Base-by-base conservation (phyloP, 2,329 filamentous ascomycete genomes). In the Remersonia thermophila region DNA sequence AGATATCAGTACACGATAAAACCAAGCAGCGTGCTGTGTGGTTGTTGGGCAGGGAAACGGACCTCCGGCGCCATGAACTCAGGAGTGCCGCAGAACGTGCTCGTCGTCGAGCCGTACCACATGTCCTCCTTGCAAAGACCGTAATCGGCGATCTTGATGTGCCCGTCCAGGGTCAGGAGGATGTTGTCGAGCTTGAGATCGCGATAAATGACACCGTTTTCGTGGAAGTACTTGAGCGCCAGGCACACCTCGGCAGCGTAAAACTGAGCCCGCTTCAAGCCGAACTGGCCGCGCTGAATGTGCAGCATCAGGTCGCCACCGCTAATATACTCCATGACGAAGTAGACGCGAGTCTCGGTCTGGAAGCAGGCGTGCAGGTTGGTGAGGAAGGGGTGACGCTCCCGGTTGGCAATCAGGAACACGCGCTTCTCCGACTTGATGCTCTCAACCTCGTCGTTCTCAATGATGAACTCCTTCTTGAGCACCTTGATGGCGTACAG, bases 381-480 rank as follows among this genome's bases (percentile, higher is more conserved):
- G 33, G 93, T 79, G 48, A 98, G 62, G 73, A 98, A 98, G 0
- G 93, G 91, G 55, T 98, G 91, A 11, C 84, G 78, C 56, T 96
- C 91, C 57, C 93, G 86, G 65, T 98, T 98, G 25, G 91, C 91
- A 55, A 98, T 82, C 56, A 98, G 59, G 65, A 96, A 94, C 12
- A 98, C 93, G 45, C 91, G 75, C 72, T 98, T 98, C 62, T 98
- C 91, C 0, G 91, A 98, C 46, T 89, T 77, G 29, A 86, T 95
- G 60, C 89, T 96, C 60, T 98, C 91, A 7, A 98, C 91, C 64
- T 98, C 91, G 55, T 98, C 91, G 47, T 98, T 94, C 57, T 98
- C 93, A 44, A 98, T 98, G 55, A 98, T 98, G 58, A 98, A 98
- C 59, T 98, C 91, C 65, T 98, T 98, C 73, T 98, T 98, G 49